These are phyloP conservation scores for Piloderma croceum DNA, from an alignment of 768 basidiomycete species.

Conservation along the genomic window DNA sequence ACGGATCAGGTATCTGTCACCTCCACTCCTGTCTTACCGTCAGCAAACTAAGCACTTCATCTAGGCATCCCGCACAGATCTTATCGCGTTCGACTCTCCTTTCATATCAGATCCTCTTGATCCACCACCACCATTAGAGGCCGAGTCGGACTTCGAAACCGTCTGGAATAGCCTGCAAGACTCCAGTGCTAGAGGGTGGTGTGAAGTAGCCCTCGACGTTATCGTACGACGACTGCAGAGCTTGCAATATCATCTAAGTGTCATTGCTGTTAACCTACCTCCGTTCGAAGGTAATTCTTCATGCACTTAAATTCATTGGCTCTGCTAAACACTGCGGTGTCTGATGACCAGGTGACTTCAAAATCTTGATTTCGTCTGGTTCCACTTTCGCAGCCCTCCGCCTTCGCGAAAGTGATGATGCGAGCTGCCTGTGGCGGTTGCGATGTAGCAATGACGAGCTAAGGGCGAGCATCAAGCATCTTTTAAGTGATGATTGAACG, in stretches of 20 bases:
- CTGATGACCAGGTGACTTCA: conserved; percentile 51
- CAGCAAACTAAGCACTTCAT: no score
- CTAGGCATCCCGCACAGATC: conserved; percentile 41
- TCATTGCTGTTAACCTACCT: conserved; percentile 47
- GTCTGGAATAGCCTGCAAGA: conserved; percentile 52
- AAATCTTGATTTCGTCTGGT: conserved; percentile 42
- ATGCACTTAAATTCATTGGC: background rate
- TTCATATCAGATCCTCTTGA: conserved; percentile 44
- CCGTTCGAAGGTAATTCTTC: conserved; percentile 51
- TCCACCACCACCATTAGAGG: conserved; percentile 8
- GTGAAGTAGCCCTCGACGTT: conserved; percentile 42
- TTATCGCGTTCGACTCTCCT: conserved; percentile 73
- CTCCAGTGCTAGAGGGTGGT: conserved; percentile 40
- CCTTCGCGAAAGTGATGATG: conserved; percentile 59
- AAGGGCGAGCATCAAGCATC: conserved; percentile 38
- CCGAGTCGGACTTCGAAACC: conserved; percentile 41
- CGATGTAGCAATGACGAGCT: conserved; percentile 46
- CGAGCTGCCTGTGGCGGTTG: conserved; percentile 67
- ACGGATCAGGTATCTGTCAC: no score
- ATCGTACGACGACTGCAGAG: conserved; percentile 51
- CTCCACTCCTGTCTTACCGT: no score
- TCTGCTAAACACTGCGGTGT: conserved; percentile 1
- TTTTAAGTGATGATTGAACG: conserved; percentile 28
- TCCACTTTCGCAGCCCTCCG: conserved; percentile 39
- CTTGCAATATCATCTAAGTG: conserved; percentile 38